A percentile compares a stretch with the other conserved stretches of the same genome.
Conservation (phyloP, 2,329 filamentous ascomycete species). For the Zymoseptoria passerinii region DNA sequence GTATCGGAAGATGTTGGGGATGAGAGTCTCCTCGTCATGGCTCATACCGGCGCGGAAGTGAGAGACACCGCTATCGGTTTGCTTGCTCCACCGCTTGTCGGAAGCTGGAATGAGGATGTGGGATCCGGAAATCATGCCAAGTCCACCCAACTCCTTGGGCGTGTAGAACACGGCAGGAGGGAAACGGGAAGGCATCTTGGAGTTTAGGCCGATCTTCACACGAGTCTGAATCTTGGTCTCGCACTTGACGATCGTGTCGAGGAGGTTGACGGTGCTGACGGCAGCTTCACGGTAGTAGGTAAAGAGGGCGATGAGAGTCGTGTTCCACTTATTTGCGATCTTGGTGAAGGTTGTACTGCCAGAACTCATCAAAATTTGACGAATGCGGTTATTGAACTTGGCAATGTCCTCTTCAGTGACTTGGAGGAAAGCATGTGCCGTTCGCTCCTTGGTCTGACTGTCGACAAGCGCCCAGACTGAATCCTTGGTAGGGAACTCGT, state of each 20-base stretch:
- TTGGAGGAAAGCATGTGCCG: slow-evolving; percentile 92
- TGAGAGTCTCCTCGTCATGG: slow-evolving; percentile 93
- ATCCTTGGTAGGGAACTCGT: slow-evolving; percentile 95
- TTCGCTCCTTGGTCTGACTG: slow-evolving; percentile 93
- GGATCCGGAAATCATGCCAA: slow-evolving; percentile 98
- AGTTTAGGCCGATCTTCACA: slow-evolving; percentile 97
- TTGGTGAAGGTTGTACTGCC: slow-evolving; percentile 99
- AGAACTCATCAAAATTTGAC: slow-evolving; percentile 98
- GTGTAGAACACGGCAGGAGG: slow-evolving; percentile 98
- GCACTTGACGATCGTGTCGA: slow-evolving; percentile 98
- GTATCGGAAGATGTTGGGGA: slow-evolving; percentile 98
- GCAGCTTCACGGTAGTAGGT: slow-evolving; percentile 98
- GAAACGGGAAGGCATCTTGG: slow-evolving; percentile 98
- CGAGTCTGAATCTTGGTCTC: slow-evolving; percentile 99
- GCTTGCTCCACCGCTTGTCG: slow-evolving; percentile 97
- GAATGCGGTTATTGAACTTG: slow-evolving; percentile 98
- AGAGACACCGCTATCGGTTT: slow-evolving; percentile 93
- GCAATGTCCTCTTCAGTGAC: slow-evolving; percentile 97
- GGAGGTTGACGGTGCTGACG: slow-evolving; percentile 83
- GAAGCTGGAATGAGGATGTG: slow-evolving; percentile 96
- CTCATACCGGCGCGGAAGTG: slow-evolving; percentile 98
- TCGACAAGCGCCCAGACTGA: slow-evolving; percentile 97
- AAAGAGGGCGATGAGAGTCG: slow-evolving; percentile 89
- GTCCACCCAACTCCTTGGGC: slow-evolving; percentile 89
- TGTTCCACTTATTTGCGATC: slow-evolving; percentile 99